These are phyloP conservation scores for Rhododendron henanense DNA, from an alignment of 148 eudicot genomes.

Conservation along the genomic window DNA sequence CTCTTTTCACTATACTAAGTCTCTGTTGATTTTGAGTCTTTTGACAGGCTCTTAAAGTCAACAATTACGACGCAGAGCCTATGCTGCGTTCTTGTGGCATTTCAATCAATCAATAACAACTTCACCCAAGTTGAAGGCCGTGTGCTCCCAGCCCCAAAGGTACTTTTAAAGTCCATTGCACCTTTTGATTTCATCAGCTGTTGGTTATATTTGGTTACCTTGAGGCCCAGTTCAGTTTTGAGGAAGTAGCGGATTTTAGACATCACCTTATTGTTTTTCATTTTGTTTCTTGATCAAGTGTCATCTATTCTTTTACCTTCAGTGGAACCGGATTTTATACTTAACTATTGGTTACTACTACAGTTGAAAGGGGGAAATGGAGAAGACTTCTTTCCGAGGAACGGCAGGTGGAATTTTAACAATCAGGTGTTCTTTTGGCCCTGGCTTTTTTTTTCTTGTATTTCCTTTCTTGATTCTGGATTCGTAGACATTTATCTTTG, in stretches of 20 bases:
- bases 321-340: not conserved
- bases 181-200: not conserved
- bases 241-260: not conserved
- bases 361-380: slow-evolving; percentile 80
- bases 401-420: slow-evolving; percentile 92
- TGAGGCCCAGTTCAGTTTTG: not conserved
- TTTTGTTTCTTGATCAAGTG: not conserved
- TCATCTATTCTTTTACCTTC: not conserved
- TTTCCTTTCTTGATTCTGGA: not conserved
- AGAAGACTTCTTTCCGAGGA: slow-evolving; percentile 75
- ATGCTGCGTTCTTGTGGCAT: slow-evolving; percentile 38
- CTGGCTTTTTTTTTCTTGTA: no score
- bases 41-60: slow-evolving; percentile 31
- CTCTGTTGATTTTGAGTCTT: not conserved
- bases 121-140: slow-evolving; percentile 42
- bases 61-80: slow-evolving; percentile 39
- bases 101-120: slow-evolving; percentile 24
- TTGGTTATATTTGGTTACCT: not conserved
- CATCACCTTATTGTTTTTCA: not conserved
- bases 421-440: slow-evolving; percentile 49
- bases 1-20: not conserved
- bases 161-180: not conserved
- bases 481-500: not conserved
- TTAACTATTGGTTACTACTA: slow-evolving; percentile 8
- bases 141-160: slow-evolving; percentile 40